phyloP scores from a whole-genome alignment of 2,329 filamentous ascomycete species.

The Neonectria coccinea region DNA sequence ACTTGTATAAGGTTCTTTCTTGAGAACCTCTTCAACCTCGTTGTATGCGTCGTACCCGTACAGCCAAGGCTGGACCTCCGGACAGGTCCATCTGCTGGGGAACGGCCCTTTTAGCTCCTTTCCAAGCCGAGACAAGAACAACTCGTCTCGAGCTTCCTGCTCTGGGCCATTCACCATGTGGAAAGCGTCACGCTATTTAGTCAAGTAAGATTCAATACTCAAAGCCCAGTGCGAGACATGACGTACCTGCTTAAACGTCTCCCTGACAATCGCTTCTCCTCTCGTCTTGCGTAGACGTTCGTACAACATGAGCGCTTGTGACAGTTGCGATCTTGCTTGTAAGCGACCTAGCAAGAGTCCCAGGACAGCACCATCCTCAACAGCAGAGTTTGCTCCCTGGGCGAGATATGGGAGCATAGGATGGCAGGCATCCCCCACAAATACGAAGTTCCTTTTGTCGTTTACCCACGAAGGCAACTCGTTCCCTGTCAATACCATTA shows the following conservation, averaged over 20 bases:
- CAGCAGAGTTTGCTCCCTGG: conserved; percentile 74
- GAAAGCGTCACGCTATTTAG: conserved; percentile 59
- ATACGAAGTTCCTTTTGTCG: conserved; percentile 61
- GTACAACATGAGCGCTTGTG: conserved; percentile 58
- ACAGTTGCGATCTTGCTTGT: conserved; percentile 58
- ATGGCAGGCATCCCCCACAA: conserved; percentile 71
- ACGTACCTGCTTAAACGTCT: conserved; percentile 65
- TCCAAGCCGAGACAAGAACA: conserved; percentile 68
- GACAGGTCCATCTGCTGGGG: conserved; percentile 69
- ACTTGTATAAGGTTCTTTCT: conserved; percentile 21
- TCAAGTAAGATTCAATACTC: not conserved
- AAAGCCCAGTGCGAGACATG: not conserved
- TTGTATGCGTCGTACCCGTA: conserved; percentile 72
- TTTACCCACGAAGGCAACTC: conserved; percentile 68
- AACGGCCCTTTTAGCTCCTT: conserved; percentile 64
- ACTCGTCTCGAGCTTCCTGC: conserved; percentile 67
- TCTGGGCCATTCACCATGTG: conserved; percentile 67
- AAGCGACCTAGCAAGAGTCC: conserved; percentile 68
- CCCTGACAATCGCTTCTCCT: conserved; percentile 66
- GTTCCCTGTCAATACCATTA: conserved; percentile 48
- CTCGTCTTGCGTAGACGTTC: conserved; percentile 61
- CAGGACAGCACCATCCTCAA: conserved; percentile 76
- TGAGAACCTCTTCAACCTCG: conserved; percentile 59
- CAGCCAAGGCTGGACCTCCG: conserved; percentile 71
- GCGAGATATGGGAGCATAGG: conserved; percentile 73